Evolutionary conservation across 257 asterid genomes (phyloP), one percentile per base, ranked within the genome.

Genomic region (Datura wrightii): DNA sequence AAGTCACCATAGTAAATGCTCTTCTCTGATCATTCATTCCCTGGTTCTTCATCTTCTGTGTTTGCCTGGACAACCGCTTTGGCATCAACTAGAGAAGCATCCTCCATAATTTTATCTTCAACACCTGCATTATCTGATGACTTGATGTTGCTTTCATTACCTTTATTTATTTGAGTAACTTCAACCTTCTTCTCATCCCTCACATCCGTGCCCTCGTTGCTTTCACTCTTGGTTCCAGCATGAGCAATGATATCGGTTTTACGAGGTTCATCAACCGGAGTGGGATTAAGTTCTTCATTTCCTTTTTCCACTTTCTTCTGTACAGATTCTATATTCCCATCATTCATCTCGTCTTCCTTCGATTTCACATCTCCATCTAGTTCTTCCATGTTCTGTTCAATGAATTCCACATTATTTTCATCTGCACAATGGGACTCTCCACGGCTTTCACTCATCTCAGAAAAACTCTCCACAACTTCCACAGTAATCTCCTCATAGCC

Each of bases 381-480:
- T 42, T 56, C 89, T 76, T 66, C 88, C 34, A 65, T 62, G 52
- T 88, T 85, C 58, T 84, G 92, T 80, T 88, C 94, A 48, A 85
- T 72, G 72, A 83, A 83, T 34, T 89, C 90, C 83, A 90, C 94
- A 85, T 87, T 88, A 84, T 90, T 91, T 24, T 87, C 91, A 85
- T 88, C 95, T 54, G 84, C 50, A 0, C 89, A 90, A 83, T 88
- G 91, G n/a, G 88, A 86, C 31, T 90, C 97, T 4, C 89, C 93
- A 24, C 84, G 93, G 71, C 94, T 90, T 85, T 66, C 94, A 50
- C 92, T 91, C 19, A 88, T 96, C 65, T 91, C 97, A 63, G 96
- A 91, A 24, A 86, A 89, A 84, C 90, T 91, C 83, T 92, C 96
- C 72, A 90, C 86, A 37, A 89, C 92, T 85, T 90, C 96, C 87